Base-by-base conservation (phyloP, 108 stramenopile genomes). In the Discostella pseudostelligera region DNA sequence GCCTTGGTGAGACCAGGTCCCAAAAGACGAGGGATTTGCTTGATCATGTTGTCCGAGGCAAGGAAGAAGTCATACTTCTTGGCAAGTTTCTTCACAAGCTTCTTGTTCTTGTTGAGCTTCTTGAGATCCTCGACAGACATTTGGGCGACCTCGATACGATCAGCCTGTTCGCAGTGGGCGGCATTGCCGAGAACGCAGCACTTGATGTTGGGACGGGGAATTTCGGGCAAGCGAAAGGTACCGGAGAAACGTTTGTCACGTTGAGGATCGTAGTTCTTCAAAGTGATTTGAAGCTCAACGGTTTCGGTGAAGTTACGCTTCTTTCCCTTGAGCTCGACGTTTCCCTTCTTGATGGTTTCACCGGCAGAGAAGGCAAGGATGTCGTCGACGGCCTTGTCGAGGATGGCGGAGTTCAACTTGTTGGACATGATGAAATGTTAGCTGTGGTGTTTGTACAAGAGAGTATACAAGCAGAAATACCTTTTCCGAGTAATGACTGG, bases 91-190 rank as follows among this genome's bases (percentile, higher is more conserved):
- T 99, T 99, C 64, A 99, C 97, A 47, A 99, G 83, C 93, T 99
- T 99, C 92, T 99, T 98, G 94, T 99, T 98, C 90, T 99, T 99
- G 99, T 99, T 99, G 71, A 99, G 92, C 86, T 99, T 99, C 94
- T 99, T 99, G 56, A 99, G 81, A 71, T 98, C 99, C 67, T 98
- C 97, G 67, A 97, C 97, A 70, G 85, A 87, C 97, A 98, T 98
- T 86, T 84, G 79, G 66, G 96, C 97, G 37, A 98, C 78, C 61
- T 96, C 96, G 73, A 99, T 94, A 82, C 95, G 94, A 68, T 96
- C 95, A 43, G 97, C 99, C 83, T 98, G 94, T 78, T 98, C 97
- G 78, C 96, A 97, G 80, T 99, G 97, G 56, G 91, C 95, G 68
- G 96, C 97, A 70, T 96, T 98, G 57, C 97, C 99, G 53, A 99